Base-by-base conservation (phyloP, 805 yeast genomes). In the Kazachstania kunashirensis region DNA sequence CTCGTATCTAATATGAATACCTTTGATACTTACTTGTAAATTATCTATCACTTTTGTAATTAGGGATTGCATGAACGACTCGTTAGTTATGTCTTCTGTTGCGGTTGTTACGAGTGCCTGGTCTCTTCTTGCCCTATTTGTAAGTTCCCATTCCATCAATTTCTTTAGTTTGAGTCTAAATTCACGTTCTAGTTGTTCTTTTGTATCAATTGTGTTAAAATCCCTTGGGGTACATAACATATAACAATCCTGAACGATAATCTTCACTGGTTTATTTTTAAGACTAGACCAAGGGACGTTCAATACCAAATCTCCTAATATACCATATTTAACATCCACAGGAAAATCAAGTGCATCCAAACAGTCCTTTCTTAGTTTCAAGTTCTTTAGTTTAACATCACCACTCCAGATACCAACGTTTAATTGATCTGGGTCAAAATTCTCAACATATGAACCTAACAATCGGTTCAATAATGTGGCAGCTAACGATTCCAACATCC, bases 361-460 rank as follows among this genome's bases (percentile, higher is more conserved):
- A 3, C 96, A 85, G 55, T 88, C 96, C 43, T 82, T 80, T 61
- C 84, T 85, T 41, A 92, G 66, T 39, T 79, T 71, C 43, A 94
- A 70, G 55, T 88, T 78, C 43, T 70, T 71, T 37, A 92, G 66
- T 55, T 84, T 84, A 21, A 88, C 97, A 65, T 92, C 97, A 25
- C 99, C 99, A 50, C 86, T 76, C 95, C 97, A 88, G 24, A 92
- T 86, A 5, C 97, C 98, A 38, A 92, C 88, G 49, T 92, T 88
- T 51, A 92, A 65, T 53, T 92, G 96, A 47, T 83, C 84, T 13
- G 97, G 86, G 62, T 92, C 98, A 59, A 92, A 92, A 61, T 94
- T 84, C 62, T 94, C 95, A 33, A 89, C 86, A 57, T 86, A 85
- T 1, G 64, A 53, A n/a, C 64, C 64, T 29, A 59, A 37, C 26